Conservation (phyloP, 192 early-diverging fungal genomes). For the Obelidium mucronatum region DNA sequence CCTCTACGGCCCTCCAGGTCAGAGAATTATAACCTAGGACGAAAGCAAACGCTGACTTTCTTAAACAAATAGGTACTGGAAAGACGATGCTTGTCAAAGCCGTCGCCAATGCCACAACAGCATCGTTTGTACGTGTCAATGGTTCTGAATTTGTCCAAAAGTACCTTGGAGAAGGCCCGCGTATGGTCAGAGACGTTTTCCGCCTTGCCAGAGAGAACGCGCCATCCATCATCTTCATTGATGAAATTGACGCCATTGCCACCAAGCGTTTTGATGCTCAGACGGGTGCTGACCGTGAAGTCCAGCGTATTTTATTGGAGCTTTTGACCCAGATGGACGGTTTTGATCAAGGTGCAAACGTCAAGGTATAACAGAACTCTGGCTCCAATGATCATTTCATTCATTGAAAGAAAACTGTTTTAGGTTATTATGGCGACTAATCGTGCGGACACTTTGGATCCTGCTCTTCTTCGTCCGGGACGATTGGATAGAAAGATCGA, state of each 20-base stretch:
- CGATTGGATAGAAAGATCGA: slow-evolving; percentile 99
- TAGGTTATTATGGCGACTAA: slow-evolving; percentile 99
- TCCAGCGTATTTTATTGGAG: slow-evolving; percentile 98
- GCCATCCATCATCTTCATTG: slow-evolving; percentile 99
- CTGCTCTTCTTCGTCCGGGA: slow-evolving; percentile 94
- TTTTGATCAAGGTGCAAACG: slow-evolving; percentile 93
- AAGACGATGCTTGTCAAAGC: slow-evolving; percentile 98
- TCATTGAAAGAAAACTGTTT: too few relatives aligned
- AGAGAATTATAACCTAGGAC: slow-evolving; percentile 69
- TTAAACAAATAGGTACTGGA: slow-evolving; percentile 49
- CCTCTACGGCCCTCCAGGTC: slow-evolving; percentile 93
- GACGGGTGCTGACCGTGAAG: slow-evolving; percentile 95
- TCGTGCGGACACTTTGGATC: slow-evolving; percentile 95
- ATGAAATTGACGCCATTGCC: slow-evolving; percentile 98
- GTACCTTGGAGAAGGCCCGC: slow-evolving; percentile 98
- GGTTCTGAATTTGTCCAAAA: slow-evolving; percentile 99
- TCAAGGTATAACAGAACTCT: slow-evolving; percentile 74
- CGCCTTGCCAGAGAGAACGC: slow-evolving; percentile 94
- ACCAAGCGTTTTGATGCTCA: slow-evolving; percentile 79
- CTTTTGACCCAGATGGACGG: slow-evolving; percentile 98
- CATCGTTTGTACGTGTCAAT: slow-evolving; percentile 96
- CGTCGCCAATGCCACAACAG: slow-evolving; percentile 97
- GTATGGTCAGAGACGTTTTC: slow-evolving; percentile 97
- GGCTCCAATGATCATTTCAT: too few relatives aligned
- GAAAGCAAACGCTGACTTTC: neutral